Evolutionary conservation across 805 yeast species (phyloP), one percentile per base, ranked within the genome.

Genomic region (Pichia cabralensis): DNA sequence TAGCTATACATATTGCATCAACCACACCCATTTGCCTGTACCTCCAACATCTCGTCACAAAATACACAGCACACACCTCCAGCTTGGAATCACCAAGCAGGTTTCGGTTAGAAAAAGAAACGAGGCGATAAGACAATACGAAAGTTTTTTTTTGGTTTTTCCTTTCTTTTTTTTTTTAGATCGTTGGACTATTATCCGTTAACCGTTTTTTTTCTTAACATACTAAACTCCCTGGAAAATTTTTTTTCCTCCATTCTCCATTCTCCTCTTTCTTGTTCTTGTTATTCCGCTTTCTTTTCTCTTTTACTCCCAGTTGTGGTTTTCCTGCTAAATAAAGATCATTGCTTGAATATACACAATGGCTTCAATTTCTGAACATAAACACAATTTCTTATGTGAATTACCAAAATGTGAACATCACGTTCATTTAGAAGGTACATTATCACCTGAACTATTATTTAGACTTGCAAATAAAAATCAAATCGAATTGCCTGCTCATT

Each of bases 381-480:
- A 30, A 16, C 30, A 30, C 8, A 48, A 55, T 39, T 81, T 80
- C 55, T 65, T 81, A 31, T 61, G 56, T 26, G 89, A 78, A 46
- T 62, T 83, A 33, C 94, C 94, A 39, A 83, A 83, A 57, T 82
- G 92, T 62, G 94, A 83, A 55, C 89, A 82, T 53, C 94, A 83
- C 52, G 71, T 82, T 41, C 94, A 83, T 57, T 55, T 83, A 29
- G 94, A 82, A 61, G 94, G 94, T 22, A 80, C 94, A 26, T 56
- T 82, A 36, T 81, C 78, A 41, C 92, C 94, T n/a, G 71, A 72
- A 31, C 65, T 81, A 24, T 61, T 82, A 39, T 79, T 80, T 57
- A 70, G 73, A 34, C 61, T 82, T 36, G 86, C 89, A 0, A 59
- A 68, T 48, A 70, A 83, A 59, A 80, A 81, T 60, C 55, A 60